Evolutionary conservation across 164 flowering plant genomes (phyloP).

Genomic region (Aristolochia fimbriata): DNA sequence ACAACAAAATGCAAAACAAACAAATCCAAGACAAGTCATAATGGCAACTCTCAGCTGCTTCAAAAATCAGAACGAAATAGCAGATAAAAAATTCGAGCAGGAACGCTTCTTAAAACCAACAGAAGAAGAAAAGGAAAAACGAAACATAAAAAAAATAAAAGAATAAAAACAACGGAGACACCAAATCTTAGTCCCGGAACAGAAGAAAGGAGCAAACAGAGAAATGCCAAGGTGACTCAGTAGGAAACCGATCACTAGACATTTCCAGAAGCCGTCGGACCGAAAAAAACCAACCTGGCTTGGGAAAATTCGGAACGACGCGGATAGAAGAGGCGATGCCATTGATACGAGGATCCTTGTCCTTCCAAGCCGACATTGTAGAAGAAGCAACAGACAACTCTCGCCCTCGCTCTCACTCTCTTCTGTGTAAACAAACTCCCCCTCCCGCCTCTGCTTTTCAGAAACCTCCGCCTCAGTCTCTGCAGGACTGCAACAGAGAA

Average conservation of each 20-base stretch:
- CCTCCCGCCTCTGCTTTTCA: too few relatives aligned
- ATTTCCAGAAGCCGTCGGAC: background rate
- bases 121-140: background rate
- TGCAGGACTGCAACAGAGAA: conserved; percentile 1
- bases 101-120: too few relatives aligned
- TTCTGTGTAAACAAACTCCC: background rate
- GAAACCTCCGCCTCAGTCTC: background rate
- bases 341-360: conserved; percentile 59
- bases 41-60: background rate
- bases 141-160: background rate
- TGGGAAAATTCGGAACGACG: conserved; percentile 83
- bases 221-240: background rate
- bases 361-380: conserved; percentile 55
- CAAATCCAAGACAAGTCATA: background rate
- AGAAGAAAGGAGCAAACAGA: background rate
- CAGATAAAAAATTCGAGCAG: too few relatives aligned
- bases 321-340: conserved; percentile 65
- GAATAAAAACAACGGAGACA: background rate
- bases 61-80: too few relatives aligned
- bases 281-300: conserved; percentile 39
- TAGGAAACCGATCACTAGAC: background rate
- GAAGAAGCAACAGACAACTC: background rate
- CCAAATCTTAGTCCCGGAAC: background rate
- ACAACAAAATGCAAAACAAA: background rate
- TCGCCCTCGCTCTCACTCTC: background rate